Conservation (phyloP, 108 stramenopile species). For the Fistulifera pelliculosa region DNA sequence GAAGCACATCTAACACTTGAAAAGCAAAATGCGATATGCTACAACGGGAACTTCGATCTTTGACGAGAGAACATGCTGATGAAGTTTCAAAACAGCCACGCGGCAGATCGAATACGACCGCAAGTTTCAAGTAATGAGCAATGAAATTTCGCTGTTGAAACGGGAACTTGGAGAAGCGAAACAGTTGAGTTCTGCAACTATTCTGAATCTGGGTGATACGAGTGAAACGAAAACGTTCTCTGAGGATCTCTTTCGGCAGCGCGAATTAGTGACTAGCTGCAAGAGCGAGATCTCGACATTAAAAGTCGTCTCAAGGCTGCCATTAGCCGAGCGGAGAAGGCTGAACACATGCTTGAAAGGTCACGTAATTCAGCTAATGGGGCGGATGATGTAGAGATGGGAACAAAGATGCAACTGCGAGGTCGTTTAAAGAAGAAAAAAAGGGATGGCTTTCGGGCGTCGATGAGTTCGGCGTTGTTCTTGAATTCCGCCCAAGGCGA, state of each 20-base stretch:
- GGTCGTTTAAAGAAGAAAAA: slow-evolving; percentile 9
- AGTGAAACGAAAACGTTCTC: slow-evolving; percentile 51
- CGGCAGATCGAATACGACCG: slow-evolving; percentile 56
- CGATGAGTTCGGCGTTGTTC: slow-evolving; percentile 59
- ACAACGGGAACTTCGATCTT: slow-evolving; percentile 50
- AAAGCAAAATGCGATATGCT: slow-evolving; percentile 33
- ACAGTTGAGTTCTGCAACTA: slow-evolving; percentile 3
- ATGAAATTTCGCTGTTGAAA: slow-evolving; percentile 39
- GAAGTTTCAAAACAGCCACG: slow-evolving; percentile 43
- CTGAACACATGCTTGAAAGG: slow-evolving; percentile 40
- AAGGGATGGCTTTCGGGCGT: slow-evolving; percentile 19
- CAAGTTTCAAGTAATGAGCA: slow-evolving; percentile 51
- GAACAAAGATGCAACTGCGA: slow-evolving; percentile 7
- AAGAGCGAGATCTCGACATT: slow-evolving; percentile 47
- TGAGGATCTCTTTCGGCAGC: slow-evolving; percentile 58
- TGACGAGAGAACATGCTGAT: slow-evolving; percentile 60
- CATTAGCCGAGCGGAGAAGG: slow-evolving; percentile 36
- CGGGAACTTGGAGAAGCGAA: slow-evolving; percentile 19
- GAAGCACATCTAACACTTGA: slow-evolving; percentile 47
- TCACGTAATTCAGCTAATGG: not conserved
- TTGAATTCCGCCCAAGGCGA: slow-evolving; percentile 58
- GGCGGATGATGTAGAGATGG: slow-evolving; percentile 9
- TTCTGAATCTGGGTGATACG: slow-evolving; percentile 21
- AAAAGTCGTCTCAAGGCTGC: slow-evolving; percentile 60
- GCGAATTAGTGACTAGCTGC: slow-evolving; percentile 41